These are phyloP conservation scores for Rhododendron mucronatum DNA, from an alignment of 148 eudicot species.

Conservation along the genomic window DNA sequence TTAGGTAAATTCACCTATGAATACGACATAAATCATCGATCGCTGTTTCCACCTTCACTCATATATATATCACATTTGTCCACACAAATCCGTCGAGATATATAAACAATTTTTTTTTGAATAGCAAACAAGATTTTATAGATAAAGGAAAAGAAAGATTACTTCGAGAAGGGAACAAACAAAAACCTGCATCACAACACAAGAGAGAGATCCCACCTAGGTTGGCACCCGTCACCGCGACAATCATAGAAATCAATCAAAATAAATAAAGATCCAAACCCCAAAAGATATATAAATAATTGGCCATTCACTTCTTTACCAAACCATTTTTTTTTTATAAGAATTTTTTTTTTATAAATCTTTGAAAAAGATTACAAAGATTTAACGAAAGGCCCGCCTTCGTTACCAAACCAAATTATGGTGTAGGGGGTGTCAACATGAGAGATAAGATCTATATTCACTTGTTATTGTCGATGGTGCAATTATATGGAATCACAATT, in stretches of 20 bases:
- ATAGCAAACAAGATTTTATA: too few species aligned
- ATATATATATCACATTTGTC: neutral
- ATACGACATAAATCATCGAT: neutral
- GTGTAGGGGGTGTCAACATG: neutral
- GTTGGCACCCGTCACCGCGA: too few species aligned
- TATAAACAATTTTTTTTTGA: neutral
- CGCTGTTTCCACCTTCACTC: neutral
- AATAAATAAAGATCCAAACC: too few species aligned
- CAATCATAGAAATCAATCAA: too few species aligned
- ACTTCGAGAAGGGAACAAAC: too few species aligned
- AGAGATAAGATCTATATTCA: neutral
- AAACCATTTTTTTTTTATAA: too few species aligned
- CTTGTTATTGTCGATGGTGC: neutral
- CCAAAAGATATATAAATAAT: neutral
- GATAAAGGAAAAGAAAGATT: too few species aligned
- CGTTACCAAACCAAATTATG: neutral
- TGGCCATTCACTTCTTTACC: neutral
- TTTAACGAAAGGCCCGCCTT: too few species aligned
- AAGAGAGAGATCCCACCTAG: too few species aligned
- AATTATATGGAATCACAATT: neutral
- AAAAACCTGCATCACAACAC: too few species aligned
- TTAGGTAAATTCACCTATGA: neutral
- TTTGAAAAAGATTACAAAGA: too few species aligned
- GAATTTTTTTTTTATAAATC: too few species aligned
- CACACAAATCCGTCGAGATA: neutral